phyloP scores from a whole-genome alignment of 192 early-diverging fungal species.

The Backusella morwellensis region DNA sequence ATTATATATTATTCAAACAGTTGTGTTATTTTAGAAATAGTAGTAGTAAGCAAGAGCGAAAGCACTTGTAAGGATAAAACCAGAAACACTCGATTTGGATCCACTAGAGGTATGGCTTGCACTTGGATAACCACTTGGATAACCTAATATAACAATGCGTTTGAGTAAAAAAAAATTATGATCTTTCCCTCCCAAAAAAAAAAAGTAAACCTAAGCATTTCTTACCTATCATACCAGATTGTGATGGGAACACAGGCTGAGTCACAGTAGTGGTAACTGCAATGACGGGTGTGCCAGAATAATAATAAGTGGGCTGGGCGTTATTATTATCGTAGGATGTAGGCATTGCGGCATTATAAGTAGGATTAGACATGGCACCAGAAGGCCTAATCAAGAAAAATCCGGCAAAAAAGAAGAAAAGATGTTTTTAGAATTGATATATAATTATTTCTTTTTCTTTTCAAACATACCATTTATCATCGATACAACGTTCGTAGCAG shows the following conservation, averaged over 20 bases:
- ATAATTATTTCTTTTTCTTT: neutral
- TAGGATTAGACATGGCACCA: neutral
- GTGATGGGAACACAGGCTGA: neutral
- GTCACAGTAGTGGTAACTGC: neutral
- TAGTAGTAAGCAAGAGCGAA: neutral
- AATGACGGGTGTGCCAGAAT: neutral
- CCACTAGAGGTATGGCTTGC: neutral
- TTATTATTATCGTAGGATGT: neutral
- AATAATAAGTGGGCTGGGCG: neutral
- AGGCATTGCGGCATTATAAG: neutral
- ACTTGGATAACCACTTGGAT: neutral
- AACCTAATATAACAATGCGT: neutral
- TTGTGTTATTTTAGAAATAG: neutral
- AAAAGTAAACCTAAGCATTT: neutral
- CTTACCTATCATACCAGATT: neutral
- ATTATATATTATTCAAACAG: neutral
- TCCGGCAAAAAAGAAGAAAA: neutral
- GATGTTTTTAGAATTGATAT: neutral
- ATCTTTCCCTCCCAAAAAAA: neutral
- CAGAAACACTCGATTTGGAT: neutral
- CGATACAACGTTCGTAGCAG: constrained; percentile 4
- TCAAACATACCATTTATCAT: constrained; percentile 1
- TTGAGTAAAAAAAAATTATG: neutral
- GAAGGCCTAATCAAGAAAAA: neutral
- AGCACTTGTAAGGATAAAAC: neutral